Evolutionary conservation across 2,329 filamentous ascomycete species (phyloP), one percentile per base, ranked within the genome.

Genomic region (Phaeosphaeria sp.): DNA sequence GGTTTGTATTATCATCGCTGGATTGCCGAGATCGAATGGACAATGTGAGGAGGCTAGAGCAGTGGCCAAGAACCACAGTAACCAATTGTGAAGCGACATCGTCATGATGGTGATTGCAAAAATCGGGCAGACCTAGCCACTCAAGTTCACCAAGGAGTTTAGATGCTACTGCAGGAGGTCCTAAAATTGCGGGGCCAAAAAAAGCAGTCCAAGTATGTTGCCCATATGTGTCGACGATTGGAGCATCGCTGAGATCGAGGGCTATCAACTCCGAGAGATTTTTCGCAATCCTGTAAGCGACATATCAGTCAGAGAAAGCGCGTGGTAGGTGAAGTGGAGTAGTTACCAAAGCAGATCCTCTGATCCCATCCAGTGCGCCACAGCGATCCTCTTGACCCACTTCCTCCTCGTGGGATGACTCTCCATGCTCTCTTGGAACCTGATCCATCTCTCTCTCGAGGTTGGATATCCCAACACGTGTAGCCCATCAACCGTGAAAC

Each of bases 321-420:
- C 9, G n/a, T 22, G 33, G 3, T 20, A 2, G 3, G 11, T 13
- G 2, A 3, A 13, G 25, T 25, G 22, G 21, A 10, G 10, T 20
- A 57, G 53, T 47, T 36, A 66, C 68, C 68, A 73, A 3, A 33
- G 17, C 17, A 70, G 18, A 56, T 73, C 69, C 1, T 57, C 41
- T 10, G 21, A 17, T 6, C 43, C 55, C 71, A 73, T 72, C 67
- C 68, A 72, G 36, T 52, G 56, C 10, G 68, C 60, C 6, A 72
- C 54, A 5, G 71, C 69, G 49, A 72, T 69, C 22, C 52, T 52
- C 39, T 62, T 66, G 9, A 72, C 69, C 50, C 55, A 62, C 10
- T 47, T 36, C n/a, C 41, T 20, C n/a, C 59, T 60, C n/a, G 47
- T 22, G 6, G 44, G 7, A 39, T 58, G 27, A 3, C 21, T 48